Evolutionary conservation across 345 rosid genomes (phyloP).

Genomic region (Brassica juncea): DNA sequence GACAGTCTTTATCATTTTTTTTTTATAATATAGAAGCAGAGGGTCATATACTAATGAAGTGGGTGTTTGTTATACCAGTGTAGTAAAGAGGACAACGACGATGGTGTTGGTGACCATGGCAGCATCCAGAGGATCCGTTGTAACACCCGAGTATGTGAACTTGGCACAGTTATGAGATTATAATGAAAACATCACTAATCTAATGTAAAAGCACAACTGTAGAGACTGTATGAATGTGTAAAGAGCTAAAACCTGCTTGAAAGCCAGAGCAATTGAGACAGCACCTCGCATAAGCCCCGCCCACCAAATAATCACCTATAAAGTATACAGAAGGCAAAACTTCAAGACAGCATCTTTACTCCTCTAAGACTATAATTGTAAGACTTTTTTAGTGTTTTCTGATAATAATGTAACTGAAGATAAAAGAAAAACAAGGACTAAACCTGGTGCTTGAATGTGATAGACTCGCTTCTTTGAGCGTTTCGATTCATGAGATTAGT

Average conservation of each 20-base stretch:
- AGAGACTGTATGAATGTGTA: background rate
- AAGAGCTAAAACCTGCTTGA: slow-evolving; percentile 66
- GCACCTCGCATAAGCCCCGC: slow-evolving; percentile 96
- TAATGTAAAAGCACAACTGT: background rate
- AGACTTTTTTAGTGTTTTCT: background rate
- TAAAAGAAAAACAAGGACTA: background rate
- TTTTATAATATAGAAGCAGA: background rate
- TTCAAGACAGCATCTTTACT: background rate
- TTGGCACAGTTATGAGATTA: slow-evolving; percentile 30
- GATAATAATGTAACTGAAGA: background rate
- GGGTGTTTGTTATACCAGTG: slow-evolving; percentile 51
- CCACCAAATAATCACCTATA: slow-evolving; percentile 92
- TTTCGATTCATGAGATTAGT: slow-evolving; percentile 63
- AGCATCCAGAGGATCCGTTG: slow-evolving; percentile 63
- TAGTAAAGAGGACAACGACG: slow-evolving; percentile 70
- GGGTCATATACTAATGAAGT: slow-evolving; percentile 5
- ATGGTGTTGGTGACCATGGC: slow-evolving; percentile 70
- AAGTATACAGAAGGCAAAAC: slow-evolving; percentile 17
- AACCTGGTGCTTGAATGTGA: slow-evolving; percentile 77
- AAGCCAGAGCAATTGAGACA: slow-evolving; percentile 89
- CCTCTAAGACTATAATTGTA: background rate
- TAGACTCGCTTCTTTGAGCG: slow-evolving; percentile 43
- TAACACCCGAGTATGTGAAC: slow-evolving; percentile 81
- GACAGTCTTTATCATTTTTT: background rate
- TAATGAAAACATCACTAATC: background rate